Base-by-base conservation (phyloP, 1,284 basidiomycete genomes). In the Ganoderma sinense region DNA sequence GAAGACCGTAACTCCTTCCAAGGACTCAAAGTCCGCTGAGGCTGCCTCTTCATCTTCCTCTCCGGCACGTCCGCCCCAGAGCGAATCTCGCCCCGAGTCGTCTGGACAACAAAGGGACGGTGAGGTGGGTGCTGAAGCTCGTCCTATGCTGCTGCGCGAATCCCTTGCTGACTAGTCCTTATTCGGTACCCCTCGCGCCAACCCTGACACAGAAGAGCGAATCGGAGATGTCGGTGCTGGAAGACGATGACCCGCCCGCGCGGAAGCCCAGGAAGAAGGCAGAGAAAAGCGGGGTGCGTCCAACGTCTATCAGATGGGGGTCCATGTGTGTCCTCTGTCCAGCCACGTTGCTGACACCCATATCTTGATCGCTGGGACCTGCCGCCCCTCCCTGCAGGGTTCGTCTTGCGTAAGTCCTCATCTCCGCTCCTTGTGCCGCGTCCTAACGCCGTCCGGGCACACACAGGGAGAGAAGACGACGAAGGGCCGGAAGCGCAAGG, bases 141-240 rank as follows among this genome's bases (percentile, higher is more conserved):
- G 18, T 41, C 39, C 23, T 56, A 29, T 26, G 33, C 59, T 41
- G 36, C n/a, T 48, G 26, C 26, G 62, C 40, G 31, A 31, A 63
- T 56, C 16, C 26, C 31, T 26, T 7, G 20, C 56, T 59, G 23
- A 39, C 36, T 23, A 16, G 41, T 29, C 23, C 39, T 41, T 59
- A 11, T 56, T 33, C 41, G 36, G 36, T 29, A 2, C 13, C 2
- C 23, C 13, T 13, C 4, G 67, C 4, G 7, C 33, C 33, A 0
- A 4, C 16, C 13, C 5, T 26, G 36, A 40, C 6, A 20, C 53
- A 83, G 80, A 81, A 87, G 79, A 88, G 86, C 76, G 90, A 88
- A 51, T 89, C 90, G 2, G 90, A 91, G 66, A 74, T 90, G 62
- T 91, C 90, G 4, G 86, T 86, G 5, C 82, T 91, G 14, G 80